Conservation (phyloP, 352 stramenopile species). For the Phytophthora pisi region DNA sequence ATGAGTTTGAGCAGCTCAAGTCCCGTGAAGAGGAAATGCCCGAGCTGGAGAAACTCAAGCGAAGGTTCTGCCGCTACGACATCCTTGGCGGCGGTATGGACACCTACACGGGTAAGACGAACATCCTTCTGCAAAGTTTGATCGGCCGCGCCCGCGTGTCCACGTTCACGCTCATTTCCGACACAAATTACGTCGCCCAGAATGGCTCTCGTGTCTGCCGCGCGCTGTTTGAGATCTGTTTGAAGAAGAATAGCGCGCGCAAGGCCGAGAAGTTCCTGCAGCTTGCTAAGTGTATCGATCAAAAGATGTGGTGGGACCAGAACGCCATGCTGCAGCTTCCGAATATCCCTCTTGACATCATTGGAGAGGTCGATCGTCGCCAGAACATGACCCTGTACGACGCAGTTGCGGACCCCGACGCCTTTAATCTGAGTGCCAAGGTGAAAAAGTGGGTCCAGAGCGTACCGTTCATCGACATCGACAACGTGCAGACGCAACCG, state of each 20-base stretch:
- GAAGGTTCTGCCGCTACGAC: conserved; percentile 89
- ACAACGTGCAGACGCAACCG: conserved; percentile 89
- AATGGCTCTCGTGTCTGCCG: conserved; percentile 97
- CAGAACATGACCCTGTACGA: conserved; percentile 77
- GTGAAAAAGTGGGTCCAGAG: conserved; percentile 71
- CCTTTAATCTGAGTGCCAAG: conserved; percentile 55
- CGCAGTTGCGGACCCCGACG: conserved; percentile 44
- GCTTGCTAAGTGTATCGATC: conserved; percentile 97
- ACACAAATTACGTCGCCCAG: conserved; percentile 99
- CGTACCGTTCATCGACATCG: conserved; percentile 73
- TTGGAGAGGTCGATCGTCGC: conserved; percentile 81
- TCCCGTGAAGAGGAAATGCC: conserved; percentile 95
- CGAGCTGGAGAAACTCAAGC: conserved; percentile 93
- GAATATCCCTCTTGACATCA: conserved; percentile 86
- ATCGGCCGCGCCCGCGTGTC: conserved; percentile 83
- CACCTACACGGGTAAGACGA: conserved; percentile 94
- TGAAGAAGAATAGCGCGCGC: conserved; percentile 89
- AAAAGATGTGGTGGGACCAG: conserved; percentile 98
- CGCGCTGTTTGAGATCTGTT: conserved; percentile 98
- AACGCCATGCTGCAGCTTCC: conserved; percentile 94
- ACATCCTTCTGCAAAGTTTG: conserved; percentile 94
- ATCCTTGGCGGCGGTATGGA: conserved; percentile 92
- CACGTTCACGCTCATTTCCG: conserved; percentile 98
- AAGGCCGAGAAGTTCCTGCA: conserved; percentile 94
- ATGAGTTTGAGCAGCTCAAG: conserved; percentile 97